phyloP scores from a whole-genome alignment of 495 filamentous ascomycete species.

The Hypoxylon rickii region DNA sequence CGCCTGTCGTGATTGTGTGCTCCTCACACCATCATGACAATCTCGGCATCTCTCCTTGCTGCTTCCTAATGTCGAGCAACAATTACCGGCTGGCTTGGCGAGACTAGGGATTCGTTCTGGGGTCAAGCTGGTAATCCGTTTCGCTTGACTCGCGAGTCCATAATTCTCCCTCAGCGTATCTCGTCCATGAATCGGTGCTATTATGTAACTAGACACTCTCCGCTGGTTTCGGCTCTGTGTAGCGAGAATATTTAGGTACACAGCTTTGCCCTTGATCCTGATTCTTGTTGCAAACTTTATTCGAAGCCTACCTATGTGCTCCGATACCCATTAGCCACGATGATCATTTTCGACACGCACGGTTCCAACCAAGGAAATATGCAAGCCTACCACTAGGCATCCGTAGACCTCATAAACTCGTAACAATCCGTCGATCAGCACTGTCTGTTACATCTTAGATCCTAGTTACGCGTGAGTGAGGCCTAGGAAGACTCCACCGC shows the following conservation, averaged over 20 bases:
- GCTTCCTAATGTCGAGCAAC: conserved; percentile 11
- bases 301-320: too few relatives aligned
- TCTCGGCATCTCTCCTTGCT: conserved; percentile 24
- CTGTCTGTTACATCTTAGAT: conserved; percentile 33
- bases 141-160: conserved; percentile 26
- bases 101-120: conserved; percentile 21
- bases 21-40: conserved; percentile 11
- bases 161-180: conserved; percentile 14
- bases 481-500: conserved; percentile 27
- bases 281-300: too few relatives aligned
- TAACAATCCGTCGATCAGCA: conserved; percentile 27
- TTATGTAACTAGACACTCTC: conserved; percentile 3
- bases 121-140: conserved; percentile 20
- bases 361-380: conserved; percentile 5
- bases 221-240: too few relatives aligned
- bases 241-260: too few relatives aligned
- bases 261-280: too few relatives aligned
- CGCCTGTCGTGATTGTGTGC: too few relatives aligned
- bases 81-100: conserved; percentile 33
- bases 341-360: conserved; percentile 10
- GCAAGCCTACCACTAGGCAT: not conserved
- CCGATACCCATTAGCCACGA: too few relatives aligned
- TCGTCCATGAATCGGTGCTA: conserved; percentile 13
- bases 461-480: conserved; percentile 28
- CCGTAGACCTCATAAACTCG: conserved; percentile 12